These are phyloP conservation scores for Fusarium nodosum DNA, from an alignment of 2,329 filamentous ascomycete species.

Conservation along the genomic window DNA sequence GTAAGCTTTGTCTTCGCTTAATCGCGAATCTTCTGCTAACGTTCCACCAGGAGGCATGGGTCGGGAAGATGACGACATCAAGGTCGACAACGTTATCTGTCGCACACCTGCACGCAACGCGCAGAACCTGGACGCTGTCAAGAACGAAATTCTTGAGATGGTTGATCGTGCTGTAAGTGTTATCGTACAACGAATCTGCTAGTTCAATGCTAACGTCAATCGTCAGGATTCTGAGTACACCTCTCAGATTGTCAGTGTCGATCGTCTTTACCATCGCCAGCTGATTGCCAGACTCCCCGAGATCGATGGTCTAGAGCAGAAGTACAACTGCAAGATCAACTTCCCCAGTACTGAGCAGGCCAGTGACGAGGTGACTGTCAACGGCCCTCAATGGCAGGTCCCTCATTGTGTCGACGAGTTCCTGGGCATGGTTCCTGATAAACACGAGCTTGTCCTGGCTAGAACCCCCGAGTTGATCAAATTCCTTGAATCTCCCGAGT, in stretches of 20 bases:
- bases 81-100: slow-evolving; percentile 99
- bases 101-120: slow-evolving; percentile 97
- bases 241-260: slow-evolving; percentile 91
- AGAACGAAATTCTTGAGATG: slow-evolving; percentile 99
- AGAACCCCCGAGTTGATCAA: slow-evolving; percentile 81
- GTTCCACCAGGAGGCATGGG: slow-evolving; percentile 71
- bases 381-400: slow-evolving; percentile 97
- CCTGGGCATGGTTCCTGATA: slow-evolving; percentile 97
- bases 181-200: not conserved
- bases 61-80: slow-evolving; percentile 97
- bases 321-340: slow-evolving; percentile 99
- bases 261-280: slow-evolving; percentile 94
- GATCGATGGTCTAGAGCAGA: slow-evolving; percentile 96
- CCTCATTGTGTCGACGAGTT: slow-evolving; percentile 97
- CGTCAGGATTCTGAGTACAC: slow-evolving; percentile 94
- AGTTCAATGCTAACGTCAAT: slow-evolving; percentile 16
- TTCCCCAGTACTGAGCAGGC: slow-evolving; percentile 98
- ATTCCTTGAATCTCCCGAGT: slow-evolving; percentile 85
- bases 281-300: slow-evolving; percentile 88
- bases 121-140: slow-evolving; percentile 95
- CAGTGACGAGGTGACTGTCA: slow-evolving; percentile 95
- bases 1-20: slow-evolving; percentile 54
- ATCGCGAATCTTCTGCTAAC: slow-evolving; percentile 46
- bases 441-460: slow-evolving; percentile 89
- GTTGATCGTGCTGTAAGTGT: slow-evolving; percentile 87